Base-by-base conservation (phyloP, 1,284 basidiomycete species). In the Neotropicomus parvogracilis region DNA sequence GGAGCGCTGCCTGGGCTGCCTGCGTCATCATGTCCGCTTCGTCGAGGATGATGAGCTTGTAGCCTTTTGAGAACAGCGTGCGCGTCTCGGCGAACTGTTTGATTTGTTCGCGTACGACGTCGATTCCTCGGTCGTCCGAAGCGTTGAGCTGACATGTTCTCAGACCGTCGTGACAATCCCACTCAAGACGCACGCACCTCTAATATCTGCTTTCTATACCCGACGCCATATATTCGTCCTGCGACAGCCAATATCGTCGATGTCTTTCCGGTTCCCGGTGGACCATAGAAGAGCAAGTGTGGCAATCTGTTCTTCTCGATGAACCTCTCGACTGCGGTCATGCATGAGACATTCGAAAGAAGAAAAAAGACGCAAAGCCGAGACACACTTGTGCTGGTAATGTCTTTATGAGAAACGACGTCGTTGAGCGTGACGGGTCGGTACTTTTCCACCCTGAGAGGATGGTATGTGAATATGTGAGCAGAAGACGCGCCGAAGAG, bases 1-100 rank as follows among this genome's bases (percentile, higher is more conserved):
- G 86, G 27, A 99, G 80, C 16, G 97, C 97, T 4, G 93, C 91
- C 67, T 99, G 97, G 0, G 97, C 97, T 35, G 91, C 88, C 54
- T 94, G 89, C 0, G 97, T 99, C 97, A 99, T 99, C 86, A 97
- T 97, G 74, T 99, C 97, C 17, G 97, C 97, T 70, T 99, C 97
- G 60, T 99, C 97, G 21, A 99, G 82, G 50, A 99, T 86, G 67
- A 99, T 97, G 62, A 99, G 84, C 67, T 99, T 99, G 82, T 88
- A 98, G 21, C 91, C 91, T 59, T 93, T 93, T 6, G 91, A 83
- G 60, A 86, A 87, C 11, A 98, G 74, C 21, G 94, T 97, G 49
- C 93, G 84, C 13, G 95, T 98, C 71, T 95, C 92, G 1, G 95
- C 95, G 60, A 99, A 99, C 65, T 92, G 92, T 69, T 99, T 99